Base-by-base conservation (phyloP, 495 filamentous ascomycete genomes). In the Wilcoxina mikolae region DNA sequence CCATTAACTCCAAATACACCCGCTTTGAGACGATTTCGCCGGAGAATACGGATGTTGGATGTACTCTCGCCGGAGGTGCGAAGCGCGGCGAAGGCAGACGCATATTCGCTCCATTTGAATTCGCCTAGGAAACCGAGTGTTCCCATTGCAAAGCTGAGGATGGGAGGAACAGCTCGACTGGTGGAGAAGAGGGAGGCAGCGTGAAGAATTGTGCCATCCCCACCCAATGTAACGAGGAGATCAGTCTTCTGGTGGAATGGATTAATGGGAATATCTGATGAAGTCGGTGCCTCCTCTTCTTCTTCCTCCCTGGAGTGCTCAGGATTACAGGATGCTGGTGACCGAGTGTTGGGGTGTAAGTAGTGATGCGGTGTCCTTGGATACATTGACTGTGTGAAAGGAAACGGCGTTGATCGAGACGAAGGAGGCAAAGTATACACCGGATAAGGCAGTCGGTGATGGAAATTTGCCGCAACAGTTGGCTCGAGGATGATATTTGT, bases 71-170 rank as follows among this genome's bases (percentile, higher is more conserved):
- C n/a, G 10, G 51, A 35, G 39, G 10, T 26, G 3, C 24, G 24
- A 1, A 54, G 38, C 20, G 51, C 22, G 29, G 41, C 68, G 17
- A 62, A 68, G 0, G 90, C 91, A 23, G 83, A 76, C 64, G 90
- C 90, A 67, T 88, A 84, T 59, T 96, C 89, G 10, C 73, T 72
- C 67, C 95, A 95, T 58, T 87, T 90, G 88, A 90, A 96, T 69
- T 96, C 91, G 29, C 90, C 89, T 17, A 98, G 72, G 57, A 98
- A 98, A 0, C 91, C 91, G 1, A 98, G 70, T 0, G 89, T 89
- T 4, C 91, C 91, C 88, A 98, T 95, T 65, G 86, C 90, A 68
- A 98, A 98, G 10, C 83, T 83, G 22, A 98, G 72, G n/a, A 96
- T 82, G 0, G 93, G 91, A 0, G 91, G 91, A 0, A 96, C 88